Conservation (phyloP, 345 rosid species). For the Aethionema arabicum region DNA sequence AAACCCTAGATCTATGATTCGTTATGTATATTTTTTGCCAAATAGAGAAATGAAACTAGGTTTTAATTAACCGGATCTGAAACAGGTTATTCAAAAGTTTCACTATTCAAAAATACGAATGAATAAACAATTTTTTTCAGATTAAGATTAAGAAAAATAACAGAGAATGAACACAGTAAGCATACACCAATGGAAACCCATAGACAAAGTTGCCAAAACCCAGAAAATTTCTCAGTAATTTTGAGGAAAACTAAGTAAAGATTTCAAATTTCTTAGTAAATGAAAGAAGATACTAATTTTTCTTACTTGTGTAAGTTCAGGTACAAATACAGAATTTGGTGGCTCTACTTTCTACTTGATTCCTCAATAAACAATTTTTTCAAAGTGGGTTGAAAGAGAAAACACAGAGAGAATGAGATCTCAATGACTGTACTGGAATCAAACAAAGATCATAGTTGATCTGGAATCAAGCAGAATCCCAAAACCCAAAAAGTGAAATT, state of each 20-base stretch:
- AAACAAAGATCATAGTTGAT: neutral
- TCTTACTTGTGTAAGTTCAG: slow-evolving; percentile 20
- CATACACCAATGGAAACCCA: slow-evolving; percentile 39
- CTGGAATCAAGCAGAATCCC: slow-evolving; percentile 25
- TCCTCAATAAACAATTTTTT: slow-evolving; percentile 23
- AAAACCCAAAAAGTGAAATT: slow-evolving; percentile 15
- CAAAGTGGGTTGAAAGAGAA: slow-evolving; percentile 4
- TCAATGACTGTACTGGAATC: slow-evolving; percentile 7
- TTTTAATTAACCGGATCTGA: slow-evolving; percentile 17
- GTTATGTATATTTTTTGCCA: neutral
- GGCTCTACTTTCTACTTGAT: slow-evolving; percentile 20
- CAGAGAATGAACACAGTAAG: slow-evolving; percentile 10
- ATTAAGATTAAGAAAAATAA: neutral
- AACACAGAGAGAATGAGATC: slow-evolving; percentile 14
- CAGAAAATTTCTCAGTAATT: neutral
- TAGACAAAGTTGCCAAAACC: slow-evolving; percentile 12
- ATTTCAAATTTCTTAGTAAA: neutral
- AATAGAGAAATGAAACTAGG: neutral
- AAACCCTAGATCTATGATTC: slow-evolving; percentile 22
- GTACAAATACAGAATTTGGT: slow-evolving; percentile 14
- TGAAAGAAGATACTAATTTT: slow-evolving; percentile 3
- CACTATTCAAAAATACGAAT: slow-evolving; percentile 10
- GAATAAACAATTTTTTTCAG: neutral
- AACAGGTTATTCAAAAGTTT: neutral
- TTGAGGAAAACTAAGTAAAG: neutral